Percentiles rank a stretch among this genome's conserved stretches.
These are phyloP conservation scores for Ustilago nuda DNA, from an alignment of 1,284 basidiomycete genomes.

Conservation along the genomic window DNA sequence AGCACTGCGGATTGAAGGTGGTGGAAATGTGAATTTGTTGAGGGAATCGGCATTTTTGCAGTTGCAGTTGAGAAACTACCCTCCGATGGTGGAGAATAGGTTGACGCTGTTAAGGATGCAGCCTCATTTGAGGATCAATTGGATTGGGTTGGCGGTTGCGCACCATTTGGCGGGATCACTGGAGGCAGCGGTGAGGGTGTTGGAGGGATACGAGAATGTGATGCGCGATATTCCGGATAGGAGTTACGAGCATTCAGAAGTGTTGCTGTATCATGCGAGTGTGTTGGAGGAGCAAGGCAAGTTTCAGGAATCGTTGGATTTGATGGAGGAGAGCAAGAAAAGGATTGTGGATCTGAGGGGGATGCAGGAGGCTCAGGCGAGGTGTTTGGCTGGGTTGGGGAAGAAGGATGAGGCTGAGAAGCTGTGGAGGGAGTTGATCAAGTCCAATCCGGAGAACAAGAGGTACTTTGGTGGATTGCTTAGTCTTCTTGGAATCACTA, in stretches of 20 bases:
- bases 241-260: slow-evolving; percentile 81
- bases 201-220: slow-evolving; percentile 74
- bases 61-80: slow-evolving; percentile 87
- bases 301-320: slow-evolving; percentile 70
- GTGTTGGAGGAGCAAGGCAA: slow-evolving; percentile 81
- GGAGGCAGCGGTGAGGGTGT: slow-evolving; percentile 78
- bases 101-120: slow-evolving; percentile 83
- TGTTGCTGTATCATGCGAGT: slow-evolving; percentile 82
- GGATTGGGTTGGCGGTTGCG: slow-evolving; percentile 89
- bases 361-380: slow-evolving; percentile 39
- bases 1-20: slow-evolving; percentile 84
- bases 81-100: slow-evolving; percentile 83
- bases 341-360: slow-evolving; percentile 68
- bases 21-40: slow-evolving; percentile 90
- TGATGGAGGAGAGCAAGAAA: slow-evolving; percentile 39
- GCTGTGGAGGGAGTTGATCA: slow-evolving; percentile 82
- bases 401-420: slow-evolving; percentile 78
- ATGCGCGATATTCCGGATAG: slow-evolving; percentile 57
- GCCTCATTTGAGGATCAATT: slow-evolving; percentile 86
- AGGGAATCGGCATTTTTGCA: slow-evolving; percentile 91
- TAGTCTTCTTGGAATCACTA: slow-evolving; percentile 75
- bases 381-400: slow-evolving; percentile 75
- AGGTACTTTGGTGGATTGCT: slow-evolving; percentile 84
- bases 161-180: slow-evolving; percentile 85
- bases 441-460: slow-evolving; percentile 86